phyloP scores from a whole-genome alignment of 257 asterid genomes.

The Cordia subcordata region DNA sequence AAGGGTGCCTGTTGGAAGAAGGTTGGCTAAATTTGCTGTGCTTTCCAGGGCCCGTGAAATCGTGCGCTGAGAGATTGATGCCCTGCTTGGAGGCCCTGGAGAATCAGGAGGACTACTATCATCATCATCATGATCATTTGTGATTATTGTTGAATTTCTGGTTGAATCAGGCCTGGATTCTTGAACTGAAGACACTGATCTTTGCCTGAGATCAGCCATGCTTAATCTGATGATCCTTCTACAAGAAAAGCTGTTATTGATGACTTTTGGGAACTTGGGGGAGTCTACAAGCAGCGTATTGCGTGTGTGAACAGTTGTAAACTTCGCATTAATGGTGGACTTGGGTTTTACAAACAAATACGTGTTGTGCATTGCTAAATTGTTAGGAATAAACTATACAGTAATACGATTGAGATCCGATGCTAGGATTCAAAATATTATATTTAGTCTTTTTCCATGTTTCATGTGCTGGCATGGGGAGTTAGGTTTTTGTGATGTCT shows the following conservation, averaged over 20 bases:
- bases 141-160: no score
- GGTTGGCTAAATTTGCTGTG: slow-evolving; percentile 9
- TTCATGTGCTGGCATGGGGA: neutral
- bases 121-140: no score
- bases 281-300: neutral
- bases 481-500: neutral
- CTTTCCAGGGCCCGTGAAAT: slow-evolving; percentile 9
- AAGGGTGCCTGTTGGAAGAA: slow-evolving; percentile 15
- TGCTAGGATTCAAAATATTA: neutral
- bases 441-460: neutral
- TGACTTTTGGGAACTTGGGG: neutral
- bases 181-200: neutral
- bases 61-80: neutral
- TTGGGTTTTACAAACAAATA: no score
- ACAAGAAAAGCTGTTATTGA: neutral
- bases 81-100: neutral
- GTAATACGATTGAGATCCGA: neutral
- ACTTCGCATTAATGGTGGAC: no score
- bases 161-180: neutral
- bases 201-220: neutral
- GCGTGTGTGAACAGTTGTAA: neutral
- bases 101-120: neutral
- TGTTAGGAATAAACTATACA: neutral
- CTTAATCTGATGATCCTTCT: neutral
- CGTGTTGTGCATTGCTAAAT: neutral